Base-by-base conservation (phyloP, 169 alveolate species). In the Perkinsus olseni region DNA sequence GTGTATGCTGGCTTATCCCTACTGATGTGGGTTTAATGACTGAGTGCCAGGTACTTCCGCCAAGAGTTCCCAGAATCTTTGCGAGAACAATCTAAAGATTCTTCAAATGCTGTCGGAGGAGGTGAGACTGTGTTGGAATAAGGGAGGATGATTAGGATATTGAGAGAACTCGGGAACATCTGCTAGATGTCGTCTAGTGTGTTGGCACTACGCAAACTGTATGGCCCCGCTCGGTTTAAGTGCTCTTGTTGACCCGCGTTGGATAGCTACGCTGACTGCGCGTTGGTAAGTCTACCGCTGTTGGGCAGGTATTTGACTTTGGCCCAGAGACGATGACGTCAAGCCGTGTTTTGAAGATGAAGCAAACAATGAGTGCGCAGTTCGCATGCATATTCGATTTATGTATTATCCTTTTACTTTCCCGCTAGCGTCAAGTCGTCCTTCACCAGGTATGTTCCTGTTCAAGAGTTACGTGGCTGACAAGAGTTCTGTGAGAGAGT, bases 51-150 rank as follows among this genome's bases (percentile, higher is more conserved):
- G 82, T 28, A 62, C 82, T 50, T 98, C 99, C 34, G 97, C 99
- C 93, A 98, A 97, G 95, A 96, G 98, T 31, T 97, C 98, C 92
- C 99, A 98, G 95, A 95, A 97, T 94, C 96, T 98, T 10, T 99
- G 99, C 95, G 99, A 99, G 96, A 99, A 99, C 96, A 98, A 98
- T 94, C 96, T 99, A 98, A 97, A 98, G 92, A 95, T 99, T 62
- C 97, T 99, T 39, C 98, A 98, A 95, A 97, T 99, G 97, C 96
- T 99, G 93, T 97, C 99, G 95, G 99, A 98, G 95, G 99, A 98
- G 95, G 97, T 97, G 92, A 20, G 91, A 10, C 34, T 31, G 17
- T 28, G 21, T n/a, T 24, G 93, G 36, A n/a, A 24, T 34, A 17
- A 74, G 91, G 36, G 91, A 24, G 24, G 37, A 0, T 28, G 13